Percentiles rank a stretch among this genome's conserved stretches.
phyloP scores from a whole-genome alignment of 1,139 yeast species.

The Sugiyamaella neomexicana region DNA sequence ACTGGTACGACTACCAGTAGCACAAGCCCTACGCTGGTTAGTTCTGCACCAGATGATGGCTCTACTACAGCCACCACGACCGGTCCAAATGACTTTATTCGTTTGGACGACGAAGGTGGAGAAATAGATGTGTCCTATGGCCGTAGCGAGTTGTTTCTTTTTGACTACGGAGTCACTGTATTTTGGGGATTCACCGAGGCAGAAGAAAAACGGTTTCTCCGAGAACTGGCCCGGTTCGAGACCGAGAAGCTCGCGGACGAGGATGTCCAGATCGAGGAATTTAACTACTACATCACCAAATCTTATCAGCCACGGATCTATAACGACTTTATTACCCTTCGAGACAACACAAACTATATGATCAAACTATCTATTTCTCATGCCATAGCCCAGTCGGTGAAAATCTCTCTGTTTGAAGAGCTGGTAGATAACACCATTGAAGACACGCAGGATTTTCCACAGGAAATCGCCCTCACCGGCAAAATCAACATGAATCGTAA shows the following conservation, averaged over 20 bases:
- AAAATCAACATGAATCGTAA: constrained; percentile 92
- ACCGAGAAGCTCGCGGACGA: constrained; percentile 86
- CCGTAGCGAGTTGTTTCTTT: constrained; percentile 75
- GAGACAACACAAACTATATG: constrained; percentile 92
- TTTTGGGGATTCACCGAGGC: constrained; percentile 89
- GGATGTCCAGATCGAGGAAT: constrained; percentile 91
- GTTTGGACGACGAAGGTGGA: constrained; percentile 90
- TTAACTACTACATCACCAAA: constrained; percentile 88
- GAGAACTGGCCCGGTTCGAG: constrained; percentile 84
- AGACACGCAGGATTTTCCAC: constrained; percentile 95
- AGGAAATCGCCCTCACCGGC: constrained; percentile 90
- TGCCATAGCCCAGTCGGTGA: constrained; percentile 90
- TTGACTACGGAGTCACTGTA: constrained; percentile 93
- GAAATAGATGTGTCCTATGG: constrained; percentile 79
- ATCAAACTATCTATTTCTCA: constrained; percentile 84
- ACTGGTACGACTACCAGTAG: constrained; percentile 29
- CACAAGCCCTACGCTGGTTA: constrained; percentile 5
- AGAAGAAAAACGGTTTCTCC: constrained; percentile 81
- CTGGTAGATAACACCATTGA: constrained; percentile 93
- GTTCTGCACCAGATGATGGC: background rate
- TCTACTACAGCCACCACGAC: background rate
- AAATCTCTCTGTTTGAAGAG: constrained; percentile 91
- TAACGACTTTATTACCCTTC: constrained; percentile 87
- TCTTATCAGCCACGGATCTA: constrained; percentile 93
- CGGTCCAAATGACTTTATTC: constrained; percentile 2